A percentile compares a stretch with the other conserved stretches of the same genome.
Conservation (phyloP, 768 basidiomycete species). For the Mycena kentingensis region DNA sequence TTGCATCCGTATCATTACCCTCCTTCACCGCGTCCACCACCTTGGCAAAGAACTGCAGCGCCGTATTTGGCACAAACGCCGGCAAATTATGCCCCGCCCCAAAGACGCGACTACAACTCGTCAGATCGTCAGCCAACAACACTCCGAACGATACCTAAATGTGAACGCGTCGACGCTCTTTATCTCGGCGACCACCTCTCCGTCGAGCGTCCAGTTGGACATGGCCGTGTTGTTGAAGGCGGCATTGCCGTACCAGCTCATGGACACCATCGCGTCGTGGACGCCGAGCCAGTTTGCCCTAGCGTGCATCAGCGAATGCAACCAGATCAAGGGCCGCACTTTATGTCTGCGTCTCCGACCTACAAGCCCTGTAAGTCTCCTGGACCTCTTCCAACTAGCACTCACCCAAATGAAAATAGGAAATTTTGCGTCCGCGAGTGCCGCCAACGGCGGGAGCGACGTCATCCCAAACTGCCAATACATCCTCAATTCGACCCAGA, state of each 20-base stretch:
- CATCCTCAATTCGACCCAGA: not conserved
- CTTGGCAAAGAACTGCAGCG: constrained; percentile 12
- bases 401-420: constrained; percentile 41
- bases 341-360: constrained; percentile 41
- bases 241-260: constrained; percentile 49
- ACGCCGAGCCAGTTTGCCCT: constrained; percentile 43
- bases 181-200: constrained; percentile 39
- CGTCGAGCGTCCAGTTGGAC: constrained; percentile 36
- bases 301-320: constrained; percentile 5
- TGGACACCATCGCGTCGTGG: constrained; percentile 41
- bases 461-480: constrained; percentile 33
- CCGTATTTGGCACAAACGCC: constrained; percentile 12
- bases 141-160: constrained; percentile 39
- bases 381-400: constrained; percentile 7
- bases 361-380: constrained; percentile 4
- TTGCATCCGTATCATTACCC: too few species aligned
- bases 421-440: constrained; percentile 35
- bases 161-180: constrained; percentile 50
- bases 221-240: constrained; percentile 40
- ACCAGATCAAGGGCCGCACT: constrained; percentile 22
- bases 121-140: too few species aligned
- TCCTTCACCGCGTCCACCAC: too few species aligned
- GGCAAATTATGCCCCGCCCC: constrained; percentile 44
- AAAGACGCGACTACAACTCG: constrained; percentile 33
- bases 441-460: constrained; percentile 34